Evolutionary conservation across 768 basidiomycete species (phyloP).

Genomic region (Panellus pusillus): DNA sequence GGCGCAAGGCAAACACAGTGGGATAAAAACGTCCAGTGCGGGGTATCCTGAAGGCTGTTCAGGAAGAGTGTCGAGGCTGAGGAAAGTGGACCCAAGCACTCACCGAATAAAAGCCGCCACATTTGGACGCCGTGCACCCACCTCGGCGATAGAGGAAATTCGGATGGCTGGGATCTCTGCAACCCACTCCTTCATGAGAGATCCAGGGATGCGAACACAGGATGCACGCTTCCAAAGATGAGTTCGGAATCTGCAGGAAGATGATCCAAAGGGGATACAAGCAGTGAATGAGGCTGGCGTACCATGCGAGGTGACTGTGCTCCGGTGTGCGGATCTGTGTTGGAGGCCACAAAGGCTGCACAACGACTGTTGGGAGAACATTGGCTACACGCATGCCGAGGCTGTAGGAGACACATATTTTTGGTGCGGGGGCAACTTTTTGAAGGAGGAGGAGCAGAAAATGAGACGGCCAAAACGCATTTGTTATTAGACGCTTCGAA

Average conservation of each 20-base stretch:
- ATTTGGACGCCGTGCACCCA: background rate
- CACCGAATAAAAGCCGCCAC: constrained; percentile 1
- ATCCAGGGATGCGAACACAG: background rate
- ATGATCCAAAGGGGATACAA: too few relatives aligned
- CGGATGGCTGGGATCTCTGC: background rate
- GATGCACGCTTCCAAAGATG: too few relatives aligned
- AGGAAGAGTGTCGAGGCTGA: too few relatives aligned
- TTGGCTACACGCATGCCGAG: background rate
- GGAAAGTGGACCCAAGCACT: too few relatives aligned
- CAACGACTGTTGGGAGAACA: background rate
- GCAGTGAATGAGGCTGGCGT: too few relatives aligned
- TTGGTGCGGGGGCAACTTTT: background rate
- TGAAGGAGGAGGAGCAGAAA: background rate
- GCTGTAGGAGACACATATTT: background rate
- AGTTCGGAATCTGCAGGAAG: too few relatives aligned
- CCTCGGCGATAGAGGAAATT: background rate
- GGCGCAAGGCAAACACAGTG: background rate
- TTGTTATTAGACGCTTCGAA: background rate
- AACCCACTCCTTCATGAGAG: background rate
- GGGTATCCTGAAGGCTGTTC: background rate
- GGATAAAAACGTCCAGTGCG: background rate
- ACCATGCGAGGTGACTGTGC: background rate
- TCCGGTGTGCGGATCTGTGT: background rate
- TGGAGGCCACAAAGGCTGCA: background rate
- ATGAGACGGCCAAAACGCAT: background rate